These are phyloP conservation scores for Athelia sp. DNA, from an alignment of 1,284 basidiomycete genomes.

Conservation along the genomic window DNA sequence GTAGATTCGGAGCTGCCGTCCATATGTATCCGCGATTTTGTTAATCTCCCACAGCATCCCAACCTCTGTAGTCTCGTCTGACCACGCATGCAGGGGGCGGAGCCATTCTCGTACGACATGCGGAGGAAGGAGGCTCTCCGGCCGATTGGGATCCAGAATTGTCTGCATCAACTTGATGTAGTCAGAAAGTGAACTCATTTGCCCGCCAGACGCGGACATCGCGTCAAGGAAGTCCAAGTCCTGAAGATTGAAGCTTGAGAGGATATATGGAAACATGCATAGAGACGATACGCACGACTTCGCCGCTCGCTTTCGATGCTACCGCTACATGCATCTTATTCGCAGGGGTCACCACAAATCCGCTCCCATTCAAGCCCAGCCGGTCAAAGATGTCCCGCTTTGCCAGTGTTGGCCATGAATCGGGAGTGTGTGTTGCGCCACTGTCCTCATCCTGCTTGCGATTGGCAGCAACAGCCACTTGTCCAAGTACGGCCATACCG, in stretches of 20 bases:
- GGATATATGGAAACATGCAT: background rate
- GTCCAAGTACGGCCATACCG: constrained; percentile 16
- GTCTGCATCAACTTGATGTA: constrained; percentile 34
- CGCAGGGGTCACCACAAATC: constrained; percentile 24
- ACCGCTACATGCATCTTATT: constrained; percentile 27
- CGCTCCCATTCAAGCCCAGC: constrained; percentile 33
- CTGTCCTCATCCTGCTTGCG: constrained; percentile 5
- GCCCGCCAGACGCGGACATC: constrained; percentile 40
- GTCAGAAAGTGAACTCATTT: constrained; percentile 43
- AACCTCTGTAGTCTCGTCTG: constrained; percentile 35
- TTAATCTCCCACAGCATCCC: constrained; percentile 48
- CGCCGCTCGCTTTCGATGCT: constrained; percentile 21
- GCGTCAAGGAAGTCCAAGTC: constrained; percentile 35
- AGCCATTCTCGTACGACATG: constrained; percentile 38
- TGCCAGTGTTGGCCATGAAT: constrained; percentile 20
- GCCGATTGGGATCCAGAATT: constrained; percentile 34
- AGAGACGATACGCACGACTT: constrained; percentile 19
- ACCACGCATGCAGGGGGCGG: constrained; percentile 33
- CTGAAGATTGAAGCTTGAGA: constrained; percentile 13
- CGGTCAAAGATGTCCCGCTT: constrained; percentile 39
- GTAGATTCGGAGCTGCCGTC: constrained; percentile 17
- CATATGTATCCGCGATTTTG: constrained; percentile 17
- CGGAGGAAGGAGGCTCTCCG: constrained; percentile 30
- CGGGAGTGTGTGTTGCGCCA: background rate
- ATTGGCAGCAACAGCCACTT: constrained; percentile 18